Evolutionary conservation across 208 protist genomes (phyloP).

Genomic region (Acanthamoeba sp.): DNA sequence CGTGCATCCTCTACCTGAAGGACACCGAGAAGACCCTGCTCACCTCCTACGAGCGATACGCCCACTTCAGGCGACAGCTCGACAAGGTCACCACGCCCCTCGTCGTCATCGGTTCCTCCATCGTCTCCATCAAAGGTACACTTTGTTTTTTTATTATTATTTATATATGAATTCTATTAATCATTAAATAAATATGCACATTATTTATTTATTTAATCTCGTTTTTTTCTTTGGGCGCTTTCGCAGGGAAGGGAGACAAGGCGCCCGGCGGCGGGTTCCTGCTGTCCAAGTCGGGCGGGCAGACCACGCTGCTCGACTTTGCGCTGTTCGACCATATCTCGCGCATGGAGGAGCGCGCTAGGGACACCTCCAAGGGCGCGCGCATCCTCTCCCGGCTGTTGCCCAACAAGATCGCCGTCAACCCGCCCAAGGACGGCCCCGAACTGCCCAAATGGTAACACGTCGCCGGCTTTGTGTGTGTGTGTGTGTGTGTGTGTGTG

Average conservation of each 20-base stretch:
- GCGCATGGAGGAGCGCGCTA: constrained; percentile 54
- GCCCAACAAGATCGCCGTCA: constrained; percentile 69
- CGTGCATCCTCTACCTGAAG: constrained; percentile 71
- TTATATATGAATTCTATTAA: neutral
- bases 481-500: too few species aligned
- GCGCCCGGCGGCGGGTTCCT: constrained; percentile 58
- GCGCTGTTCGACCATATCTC: constrained; percentile 69
- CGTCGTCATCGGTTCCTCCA: constrained; percentile 68
- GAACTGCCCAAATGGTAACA: constrained; percentile 48
- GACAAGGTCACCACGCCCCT: constrained; percentile 65
- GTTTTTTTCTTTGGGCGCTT: neutral
- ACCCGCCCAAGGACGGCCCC: constrained; percentile 59
- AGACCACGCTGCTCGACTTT: constrained; percentile 67
- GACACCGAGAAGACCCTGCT: constrained; percentile 64
- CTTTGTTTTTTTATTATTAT: neutral
- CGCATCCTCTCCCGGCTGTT: constrained; percentile 28
- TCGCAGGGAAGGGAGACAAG: constrained; percentile 62
- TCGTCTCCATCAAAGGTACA: constrained; percentile 22
- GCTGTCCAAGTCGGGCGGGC: constrained; percentile 59
- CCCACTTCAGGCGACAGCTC: constrained; percentile 48
- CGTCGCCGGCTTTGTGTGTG: neutral
- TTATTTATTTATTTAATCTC: neutral
- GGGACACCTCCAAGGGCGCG: constrained; percentile 61
- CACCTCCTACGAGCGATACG: constrained; percentile 47
- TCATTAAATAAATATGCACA: neutral